phyloP scores from a whole-genome alignment of 257 asterid genomes.

The Misopates orontium region DNA sequence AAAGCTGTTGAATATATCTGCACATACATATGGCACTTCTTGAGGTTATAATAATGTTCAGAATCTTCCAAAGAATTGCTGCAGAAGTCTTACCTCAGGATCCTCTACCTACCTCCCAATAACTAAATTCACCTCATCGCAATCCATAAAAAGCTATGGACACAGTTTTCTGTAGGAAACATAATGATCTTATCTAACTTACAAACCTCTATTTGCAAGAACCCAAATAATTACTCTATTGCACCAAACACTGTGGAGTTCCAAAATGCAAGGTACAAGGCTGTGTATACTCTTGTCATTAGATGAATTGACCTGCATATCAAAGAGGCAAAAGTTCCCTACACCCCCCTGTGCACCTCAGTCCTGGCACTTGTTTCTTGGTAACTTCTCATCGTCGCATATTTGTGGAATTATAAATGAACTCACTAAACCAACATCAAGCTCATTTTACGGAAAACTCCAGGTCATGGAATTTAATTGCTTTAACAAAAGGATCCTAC shows the following conservation, averaged over 20 bases:
- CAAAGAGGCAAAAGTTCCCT: not conserved
- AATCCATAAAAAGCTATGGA: not conserved
- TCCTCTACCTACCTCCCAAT: slow-evolving; percentile 5
- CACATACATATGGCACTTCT: not conserved
- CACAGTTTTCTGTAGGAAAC: slow-evolving; percentile 2
- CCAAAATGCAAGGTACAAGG: not conserved
- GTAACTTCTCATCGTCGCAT: not conserved
- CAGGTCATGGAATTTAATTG: not conserved
- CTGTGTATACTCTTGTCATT: slow-evolving; percentile 2
- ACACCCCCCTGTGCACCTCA: not conserved
- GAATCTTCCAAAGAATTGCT: not conserved
- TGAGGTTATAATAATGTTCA: not conserved
- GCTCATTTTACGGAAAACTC: not conserved
- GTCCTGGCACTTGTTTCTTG: slow-evolving; percentile 1
- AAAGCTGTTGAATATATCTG: not conserved
- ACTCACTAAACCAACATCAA: not conserved
- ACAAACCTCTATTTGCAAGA: not conserved
- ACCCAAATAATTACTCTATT: not conserved
- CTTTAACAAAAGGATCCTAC: not conserved
- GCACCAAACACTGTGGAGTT: not conserved
- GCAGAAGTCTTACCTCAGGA: not conserved
- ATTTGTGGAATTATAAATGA: not conserved
- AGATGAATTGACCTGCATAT: not conserved
- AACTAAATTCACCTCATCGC: not conserved
- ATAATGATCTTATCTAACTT: too few relatives aligned